Conservation (phyloP, 1,284 basidiomycete genomes). For the Cutaneotrichosporon mucoides region DNA sequence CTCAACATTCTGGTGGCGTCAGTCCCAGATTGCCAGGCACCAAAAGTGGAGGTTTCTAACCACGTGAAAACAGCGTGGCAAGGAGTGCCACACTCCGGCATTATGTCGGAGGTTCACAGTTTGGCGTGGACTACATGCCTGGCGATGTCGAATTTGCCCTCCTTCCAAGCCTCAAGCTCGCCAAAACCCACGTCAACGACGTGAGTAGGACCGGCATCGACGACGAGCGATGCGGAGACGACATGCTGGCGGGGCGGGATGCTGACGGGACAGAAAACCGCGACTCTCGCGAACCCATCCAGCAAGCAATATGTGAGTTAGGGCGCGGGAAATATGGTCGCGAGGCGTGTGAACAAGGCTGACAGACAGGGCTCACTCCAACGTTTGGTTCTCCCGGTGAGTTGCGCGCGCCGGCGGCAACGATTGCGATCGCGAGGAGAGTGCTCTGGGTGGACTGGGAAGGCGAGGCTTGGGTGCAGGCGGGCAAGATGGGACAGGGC, state of each 20-base stretch:
- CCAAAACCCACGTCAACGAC: slow-evolving; percentile 21
- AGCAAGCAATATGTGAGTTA: slow-evolving; percentile 20
- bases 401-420: slow-evolving; percentile 12
- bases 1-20: too few species aligned
- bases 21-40: too few species aligned
- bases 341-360: neutral
- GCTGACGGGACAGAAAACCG: slow-evolving; percentile 13
- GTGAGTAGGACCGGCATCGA: slow-evolving; percentile 9
- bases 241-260: neutral
- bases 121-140: too few species aligned
- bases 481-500: neutral
- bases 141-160: neutral
- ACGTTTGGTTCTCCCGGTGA: slow-evolving; percentile 52
- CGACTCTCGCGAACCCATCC: slow-evolving; percentile 5
- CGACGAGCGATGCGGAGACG: neutral
- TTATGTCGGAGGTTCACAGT: too few species aligned
- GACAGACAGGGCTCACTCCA: slow-evolving; percentile 48
- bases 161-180: slow-evolving; percentile 2
- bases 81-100: too few species aligned
- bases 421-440: neutral
- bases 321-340: neutral
- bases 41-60: too few species aligned
- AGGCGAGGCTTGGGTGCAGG: neutral
- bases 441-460: neutral
- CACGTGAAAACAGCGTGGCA: too few species aligned